Conservation (phyloP, 495 filamentous ascomycete species). For the Sphaerosporella brunnea region DNA sequence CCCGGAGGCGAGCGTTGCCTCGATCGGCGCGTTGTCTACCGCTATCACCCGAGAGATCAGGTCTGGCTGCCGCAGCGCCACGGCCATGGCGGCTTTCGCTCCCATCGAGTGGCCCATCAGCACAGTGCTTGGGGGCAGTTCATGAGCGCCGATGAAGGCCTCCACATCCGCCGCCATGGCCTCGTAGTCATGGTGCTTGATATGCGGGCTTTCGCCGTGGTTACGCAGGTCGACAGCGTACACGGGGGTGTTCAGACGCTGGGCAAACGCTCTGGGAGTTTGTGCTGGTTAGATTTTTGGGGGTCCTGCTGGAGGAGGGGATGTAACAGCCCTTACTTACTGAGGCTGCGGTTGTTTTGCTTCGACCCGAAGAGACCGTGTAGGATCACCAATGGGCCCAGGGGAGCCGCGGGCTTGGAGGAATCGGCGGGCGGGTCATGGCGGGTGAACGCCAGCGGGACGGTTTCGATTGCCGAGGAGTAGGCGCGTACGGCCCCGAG, state of each 20-base stretch:
- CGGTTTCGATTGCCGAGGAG: slow-evolving; percentile 16
- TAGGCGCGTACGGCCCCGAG: slow-evolving; percentile 2
- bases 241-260: slow-evolving; percentile 61
- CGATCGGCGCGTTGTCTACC: slow-evolving; percentile 86
- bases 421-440: slow-evolving; percentile 30
- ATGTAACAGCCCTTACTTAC: slow-evolving; percentile 54
- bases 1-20: slow-evolving; percentile 49
- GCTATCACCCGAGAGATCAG: slow-evolving; percentile 52
- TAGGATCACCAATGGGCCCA: slow-evolving; percentile 64
- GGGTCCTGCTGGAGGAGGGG: neutral
- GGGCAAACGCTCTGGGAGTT: slow-evolving; percentile 49
- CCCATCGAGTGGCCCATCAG: slow-evolving; percentile 97
- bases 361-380: slow-evolving; percentile 94
- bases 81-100: slow-evolving; percentile 82
- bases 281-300: slow-evolving; percentile 25
- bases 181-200: slow-evolving; percentile 58
- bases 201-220: slow-evolving; percentile 78
- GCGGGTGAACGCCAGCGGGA: slow-evolving; percentile 32
- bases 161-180: slow-evolving; percentile 77
- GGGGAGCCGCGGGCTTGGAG: slow-evolving; percentile 32
- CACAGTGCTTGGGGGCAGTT: slow-evolving; percentile 43
- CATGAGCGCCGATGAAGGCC: slow-evolving; percentile 59
- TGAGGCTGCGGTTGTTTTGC: slow-evolving; percentile 87
- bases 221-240: slow-evolving; percentile 86
- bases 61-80: slow-evolving; percentile 52